Evolutionary conservation across 139 green algal genomes (phyloP).

Genomic region (Chlorella vulgaris): DNA sequence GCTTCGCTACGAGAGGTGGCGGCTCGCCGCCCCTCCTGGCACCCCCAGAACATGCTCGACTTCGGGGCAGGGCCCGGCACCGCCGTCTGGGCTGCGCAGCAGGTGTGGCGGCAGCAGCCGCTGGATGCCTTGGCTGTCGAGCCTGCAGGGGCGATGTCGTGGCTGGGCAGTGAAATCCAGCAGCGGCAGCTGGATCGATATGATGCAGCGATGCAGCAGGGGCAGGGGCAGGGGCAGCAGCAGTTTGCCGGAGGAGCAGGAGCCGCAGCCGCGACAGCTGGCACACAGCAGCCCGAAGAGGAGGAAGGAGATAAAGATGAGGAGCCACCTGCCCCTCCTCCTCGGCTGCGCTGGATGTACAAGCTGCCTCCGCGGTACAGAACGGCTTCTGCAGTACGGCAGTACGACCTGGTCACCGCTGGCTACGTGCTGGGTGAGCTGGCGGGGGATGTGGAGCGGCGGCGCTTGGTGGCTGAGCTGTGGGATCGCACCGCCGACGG

Average conservation of each 20-base stretch:
- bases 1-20: constrained; percentile 47
- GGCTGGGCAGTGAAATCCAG: constrained; percentile 45
- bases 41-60: constrained; percentile 66
- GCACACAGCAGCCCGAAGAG: not conserved
- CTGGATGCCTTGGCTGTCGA: constrained; percentile 63
- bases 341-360: constrained; percentile 26
- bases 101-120: constrained; percentile 45
- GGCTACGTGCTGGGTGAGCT: constrained; percentile 74
- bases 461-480: constrained; percentile 37
- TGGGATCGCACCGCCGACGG: constrained; percentile 42
- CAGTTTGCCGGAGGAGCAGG: not conserved
- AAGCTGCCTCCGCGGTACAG: constrained; percentile 13
- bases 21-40: constrained; percentile 39
- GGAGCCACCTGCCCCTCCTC: constrained; percentile 2
- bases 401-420: constrained; percentile 66
- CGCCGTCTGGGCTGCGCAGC: constrained; percentile 70
- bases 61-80: constrained; percentile 80
- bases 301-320: not conserved
- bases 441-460: constrained; percentile 35
- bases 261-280: not conserved
- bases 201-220: not conserved
- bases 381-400: not conserved
- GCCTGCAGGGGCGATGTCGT: constrained; percentile 57
- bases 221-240: not conserved
- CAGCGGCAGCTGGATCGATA: constrained; percentile 15